Evolutionary conservation across 148 eudicot species (phyloP).

Genomic region (Fagopyrum esculentum): DNA sequence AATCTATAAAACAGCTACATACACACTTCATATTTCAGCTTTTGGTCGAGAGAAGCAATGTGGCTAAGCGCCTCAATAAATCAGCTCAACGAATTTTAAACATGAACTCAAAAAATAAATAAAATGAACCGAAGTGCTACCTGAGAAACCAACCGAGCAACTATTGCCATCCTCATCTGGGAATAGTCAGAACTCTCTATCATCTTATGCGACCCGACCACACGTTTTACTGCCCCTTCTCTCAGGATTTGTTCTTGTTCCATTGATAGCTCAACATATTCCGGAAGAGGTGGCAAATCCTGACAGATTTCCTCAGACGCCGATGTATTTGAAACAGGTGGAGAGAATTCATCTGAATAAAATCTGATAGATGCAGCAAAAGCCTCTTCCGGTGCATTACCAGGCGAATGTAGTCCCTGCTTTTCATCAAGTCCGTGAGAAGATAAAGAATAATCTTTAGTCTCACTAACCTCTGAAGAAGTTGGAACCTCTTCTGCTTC

Average conservation of each 20-base stretch:
- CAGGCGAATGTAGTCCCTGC: slow-evolving; percentile 22
- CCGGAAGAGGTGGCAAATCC: slow-evolving; percentile 60
- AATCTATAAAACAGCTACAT: background rate
- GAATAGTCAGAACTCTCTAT: slow-evolving; percentile 36
- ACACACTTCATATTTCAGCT: background rate
- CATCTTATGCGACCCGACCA: slow-evolving; percentile 50
- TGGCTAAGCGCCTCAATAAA: background rate
- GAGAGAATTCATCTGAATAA: slow-evolving; percentile 56
- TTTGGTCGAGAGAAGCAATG: background rate
- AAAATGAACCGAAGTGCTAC: slow-evolving; percentile 33
- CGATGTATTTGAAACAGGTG: slow-evolving; percentile 36
- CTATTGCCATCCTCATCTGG: slow-evolving; percentile 59
- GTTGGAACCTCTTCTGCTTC: slow-evolving; percentile 26
- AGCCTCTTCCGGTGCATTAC: slow-evolving; percentile 28
- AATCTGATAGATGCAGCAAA: slow-evolving; percentile 26
- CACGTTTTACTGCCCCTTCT: slow-evolving; percentile 53
- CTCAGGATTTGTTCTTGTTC: slow-evolving; percentile 40
- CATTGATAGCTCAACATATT: slow-evolving; percentile 53
- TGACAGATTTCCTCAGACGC: slow-evolving; percentile 40
- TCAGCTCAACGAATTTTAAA: background rate
- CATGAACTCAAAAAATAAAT: slow-evolving; percentile 17
- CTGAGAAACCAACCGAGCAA: slow-evolving; percentile 89
- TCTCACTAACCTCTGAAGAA: slow-evolving; percentile 26
- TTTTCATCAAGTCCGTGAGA: slow-evolving; percentile 35
- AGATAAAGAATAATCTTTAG: slow-evolving; percentile 27